Conservation (phyloP, 176 grass and related monocot species). For the Oryza meridionalis region DNA sequence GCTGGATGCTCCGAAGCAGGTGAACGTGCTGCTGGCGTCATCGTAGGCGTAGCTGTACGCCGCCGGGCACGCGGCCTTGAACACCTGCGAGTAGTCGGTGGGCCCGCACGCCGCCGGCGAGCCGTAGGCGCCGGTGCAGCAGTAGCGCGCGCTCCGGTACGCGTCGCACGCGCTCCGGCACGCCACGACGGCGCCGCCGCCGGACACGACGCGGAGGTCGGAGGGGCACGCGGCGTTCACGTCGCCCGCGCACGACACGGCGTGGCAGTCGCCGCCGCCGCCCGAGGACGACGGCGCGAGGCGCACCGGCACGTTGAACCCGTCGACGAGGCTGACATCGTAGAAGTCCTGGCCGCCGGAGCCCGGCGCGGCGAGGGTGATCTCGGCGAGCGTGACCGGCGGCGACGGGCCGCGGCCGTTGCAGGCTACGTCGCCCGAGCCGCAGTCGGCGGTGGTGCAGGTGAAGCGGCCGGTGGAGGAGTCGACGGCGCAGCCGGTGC, state of each 20-base stretch:
- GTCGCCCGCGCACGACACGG: conserved; percentile 52
- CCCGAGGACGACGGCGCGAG: conserved; percentile 46
- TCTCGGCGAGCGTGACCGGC: conserved; percentile 61
- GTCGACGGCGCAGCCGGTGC: conserved; percentile 50
- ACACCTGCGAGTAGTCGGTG: conserved; percentile 62
- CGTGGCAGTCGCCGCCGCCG: conserved; percentile 28
- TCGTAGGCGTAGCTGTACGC: conserved; percentile 79
- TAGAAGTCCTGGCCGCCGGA: conserved; percentile 67
- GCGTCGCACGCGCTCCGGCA: conserved; percentile 66
- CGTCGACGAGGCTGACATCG: conserved; percentile 90
- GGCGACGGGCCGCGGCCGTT: conserved; percentile 42
- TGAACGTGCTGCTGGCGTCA: conserved; percentile 71
- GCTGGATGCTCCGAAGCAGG: conserved; percentile 50
- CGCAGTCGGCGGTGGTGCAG: conserved; percentile 68
- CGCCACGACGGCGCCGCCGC: conserved; percentile 41
- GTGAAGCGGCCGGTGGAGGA: conserved; percentile 40
- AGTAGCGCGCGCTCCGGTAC: conserved; percentile 59
- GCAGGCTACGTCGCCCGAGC: conserved; percentile 46
- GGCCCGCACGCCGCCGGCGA: conserved; percentile 52
- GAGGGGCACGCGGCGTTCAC: conserved; percentile 58
- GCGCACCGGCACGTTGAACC: conserved; percentile 66
- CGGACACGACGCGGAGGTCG: conserved; percentile 48
- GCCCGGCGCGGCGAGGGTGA: conserved; percentile 50
- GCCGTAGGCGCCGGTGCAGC: conserved; percentile 63
- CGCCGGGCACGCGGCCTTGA: conserved; percentile 64